A percentile compares a stretch with the other conserved stretches of the same genome.
These are phyloP conservation scores for Panaeolus cyanescens DNA, from an alignment of 768 basidiomycete genomes.

Conservation along the genomic window DNA sequence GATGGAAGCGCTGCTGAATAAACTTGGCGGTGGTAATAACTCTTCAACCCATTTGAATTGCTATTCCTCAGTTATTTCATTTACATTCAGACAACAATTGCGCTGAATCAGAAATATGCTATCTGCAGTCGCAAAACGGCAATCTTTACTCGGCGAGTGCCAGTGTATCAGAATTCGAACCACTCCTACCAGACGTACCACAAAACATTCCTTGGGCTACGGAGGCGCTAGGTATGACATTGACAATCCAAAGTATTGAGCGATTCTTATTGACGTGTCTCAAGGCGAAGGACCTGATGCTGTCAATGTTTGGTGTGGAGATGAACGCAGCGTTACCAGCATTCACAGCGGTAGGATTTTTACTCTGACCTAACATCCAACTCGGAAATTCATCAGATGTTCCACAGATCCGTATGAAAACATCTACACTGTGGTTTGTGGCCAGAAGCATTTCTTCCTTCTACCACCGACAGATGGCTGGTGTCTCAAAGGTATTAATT, in stretches of 20 bases:
- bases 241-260: neutral
- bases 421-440: slow-evolving; percentile 85
- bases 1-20: slow-evolving; percentile 53
- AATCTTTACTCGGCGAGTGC: slow-evolving; percentile 65
- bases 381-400: neutral
- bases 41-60: neutral
- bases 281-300: slow-evolving; percentile 76
- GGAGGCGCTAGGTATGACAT: slow-evolving; percentile 69
- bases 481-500: slow-evolving; percentile 68
- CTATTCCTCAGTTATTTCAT: neutral
- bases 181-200: slow-evolving; percentile 67
- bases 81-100: neutral
- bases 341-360: slow-evolving; percentile 74
- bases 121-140: slow-evolving; percentile 92
- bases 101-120: slow-evolving; percentile 50
- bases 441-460: slow-evolving; percentile 83
- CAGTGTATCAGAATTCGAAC: slow-evolving; percentile 57
- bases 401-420: slow-evolving; percentile 87
- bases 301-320: slow-evolving; percentile 92
- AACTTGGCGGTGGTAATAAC: slow-evolving; percentile 22
- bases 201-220: slow-evolving; percentile 72
- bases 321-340: slow-evolving; percentile 74
- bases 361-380: no score
- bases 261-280: neutral
- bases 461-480: slow-evolving; percentile 89